These are phyloP conservation scores for Ambrosia hybrid DNA, from an alignment of 140 eudicot species.

Conservation along the genomic window DNA sequence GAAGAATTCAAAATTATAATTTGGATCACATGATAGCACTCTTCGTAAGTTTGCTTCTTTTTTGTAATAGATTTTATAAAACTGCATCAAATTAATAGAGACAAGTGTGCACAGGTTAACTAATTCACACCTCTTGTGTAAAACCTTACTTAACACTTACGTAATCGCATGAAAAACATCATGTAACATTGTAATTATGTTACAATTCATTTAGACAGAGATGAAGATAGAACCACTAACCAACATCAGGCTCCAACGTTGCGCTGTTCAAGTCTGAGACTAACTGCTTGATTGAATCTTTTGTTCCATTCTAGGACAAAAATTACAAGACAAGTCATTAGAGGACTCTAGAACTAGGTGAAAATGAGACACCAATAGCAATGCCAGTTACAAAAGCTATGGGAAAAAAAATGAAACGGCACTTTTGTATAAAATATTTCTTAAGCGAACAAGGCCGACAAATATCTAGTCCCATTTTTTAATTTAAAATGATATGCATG, in stretches of 20 bases:
- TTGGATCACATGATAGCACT: no score
- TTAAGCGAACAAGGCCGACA: not conserved
- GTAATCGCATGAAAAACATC: not conserved
- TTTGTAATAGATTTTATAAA: no score
- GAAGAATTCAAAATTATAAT: no score
- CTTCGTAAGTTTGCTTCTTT: no score
- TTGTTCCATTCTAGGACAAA: conserved; percentile 75
- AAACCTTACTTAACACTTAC: not conserved
- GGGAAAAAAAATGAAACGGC: no score
- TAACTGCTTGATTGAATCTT: conserved; percentile 88
- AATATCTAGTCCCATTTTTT: not conserved
- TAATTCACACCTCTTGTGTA: not conserved
- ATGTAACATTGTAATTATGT: not conserved
- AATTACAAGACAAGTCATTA: conserved; percentile 20
- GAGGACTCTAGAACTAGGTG: conserved; percentile 4
- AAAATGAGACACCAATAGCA: not conserved
- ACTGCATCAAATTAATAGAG: no score
- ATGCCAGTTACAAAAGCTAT: not conserved
- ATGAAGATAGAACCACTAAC: conserved; percentile 46
- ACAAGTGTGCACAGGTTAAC: not conserved
- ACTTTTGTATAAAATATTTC: not conserved
- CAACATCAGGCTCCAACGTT: conserved; percentile 92
- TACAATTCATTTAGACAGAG: not conserved
- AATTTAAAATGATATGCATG: not conserved
- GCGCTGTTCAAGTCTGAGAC: conserved; percentile 91